Conservation (phyloP, 1,139 yeast genomes). For the Eremothecium coryli region DNA sequence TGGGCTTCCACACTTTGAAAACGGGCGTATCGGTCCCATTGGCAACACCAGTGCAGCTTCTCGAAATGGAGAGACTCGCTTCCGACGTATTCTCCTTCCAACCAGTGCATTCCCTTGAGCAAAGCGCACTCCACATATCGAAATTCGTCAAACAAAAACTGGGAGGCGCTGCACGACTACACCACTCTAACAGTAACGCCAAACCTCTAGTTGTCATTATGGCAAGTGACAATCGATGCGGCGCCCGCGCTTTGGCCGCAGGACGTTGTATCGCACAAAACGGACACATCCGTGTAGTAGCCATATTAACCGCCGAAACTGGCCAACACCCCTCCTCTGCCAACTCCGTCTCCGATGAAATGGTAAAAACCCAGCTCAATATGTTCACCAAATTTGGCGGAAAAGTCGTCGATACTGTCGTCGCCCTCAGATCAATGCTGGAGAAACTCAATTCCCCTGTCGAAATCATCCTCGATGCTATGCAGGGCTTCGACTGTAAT, state of each 20-base stretch:
- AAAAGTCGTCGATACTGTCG: constrained; percentile 35
- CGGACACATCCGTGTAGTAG: constrained; percentile 58
- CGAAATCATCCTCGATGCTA: constrained; percentile 69
- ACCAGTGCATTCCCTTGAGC: constrained; percentile 49
- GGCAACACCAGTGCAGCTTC: constrained; percentile 71
- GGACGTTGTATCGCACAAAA: constrained; percentile 60
- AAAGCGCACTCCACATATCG: constrained; percentile 61
- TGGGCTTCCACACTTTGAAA: constrained; percentile 6
- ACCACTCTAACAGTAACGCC: constrained; percentile 56
- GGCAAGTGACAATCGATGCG: constrained; percentile 61
- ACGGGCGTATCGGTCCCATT: constrained; percentile 38
- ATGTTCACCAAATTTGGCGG: constrained; percentile 52
- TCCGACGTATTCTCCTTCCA: constrained; percentile 45
- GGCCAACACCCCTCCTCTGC: background rate
- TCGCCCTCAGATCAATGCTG: constrained; percentile 32
- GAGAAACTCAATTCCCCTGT: constrained; percentile 58
- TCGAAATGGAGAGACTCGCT: constrained; percentile 65
- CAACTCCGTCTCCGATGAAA: background rate
- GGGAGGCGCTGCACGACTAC: constrained; percentile 60
- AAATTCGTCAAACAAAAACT: constrained; percentile 50
- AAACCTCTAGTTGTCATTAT: constrained; percentile 69
- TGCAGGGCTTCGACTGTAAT: constrained; percentile 74
- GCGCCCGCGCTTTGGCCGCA: constrained; percentile 66
- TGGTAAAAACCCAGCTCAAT: constrained; percentile 32
- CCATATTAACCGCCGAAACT: constrained; percentile 17